phyloP scores from a whole-genome alignment of 1,284 basidiomycete genomes.

The Cryptococcus depauperatus region DNA sequence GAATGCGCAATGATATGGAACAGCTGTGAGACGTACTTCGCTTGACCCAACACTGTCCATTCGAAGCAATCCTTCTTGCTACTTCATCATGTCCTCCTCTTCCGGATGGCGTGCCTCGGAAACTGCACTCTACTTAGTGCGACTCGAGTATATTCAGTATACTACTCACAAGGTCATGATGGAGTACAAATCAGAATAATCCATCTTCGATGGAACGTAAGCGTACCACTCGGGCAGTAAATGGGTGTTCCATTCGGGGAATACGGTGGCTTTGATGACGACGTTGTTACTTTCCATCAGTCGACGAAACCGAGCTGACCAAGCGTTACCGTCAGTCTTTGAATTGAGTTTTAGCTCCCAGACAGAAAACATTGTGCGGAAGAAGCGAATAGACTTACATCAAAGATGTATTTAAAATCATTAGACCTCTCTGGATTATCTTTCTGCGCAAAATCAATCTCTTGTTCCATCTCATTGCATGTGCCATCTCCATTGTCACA shows the following conservation, averaged over 20 bases:
- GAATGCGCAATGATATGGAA: conserved; percentile 12
- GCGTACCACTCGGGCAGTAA: conserved; percentile 45
- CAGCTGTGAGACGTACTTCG: background rate
- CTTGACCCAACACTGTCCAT: conserved; percentile 29
- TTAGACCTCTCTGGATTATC: conserved; percentile 22
- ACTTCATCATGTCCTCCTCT: conserved; percentile 42
- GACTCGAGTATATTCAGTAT: background rate
- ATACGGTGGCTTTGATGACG: conserved; percentile 47
- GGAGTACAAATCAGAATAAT: conserved; percentile 41
- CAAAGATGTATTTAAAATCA: conserved; percentile 46
- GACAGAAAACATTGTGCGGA: background rate
- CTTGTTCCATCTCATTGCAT: conserved; percentile 32
- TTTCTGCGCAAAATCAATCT: conserved; percentile 27
- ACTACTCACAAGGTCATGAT: conserved; percentile 41
- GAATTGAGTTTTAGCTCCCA: no score
- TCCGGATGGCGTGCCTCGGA: conserved; percentile 39
- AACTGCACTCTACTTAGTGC: conserved; percentile 15
- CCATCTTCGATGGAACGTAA: conserved; percentile 42
- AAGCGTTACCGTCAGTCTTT: conserved; percentile 49
- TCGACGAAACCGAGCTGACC: conserved; percentile 41
- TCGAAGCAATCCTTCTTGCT: conserved; percentile 39
- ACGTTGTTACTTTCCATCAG: conserved; percentile 47
- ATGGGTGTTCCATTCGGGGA: conserved; percentile 44
- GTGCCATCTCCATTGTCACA: conserved; percentile 40
- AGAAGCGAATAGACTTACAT: no score